Conservation (phyloP, 169 alveolate species). For the Eimeria maxima region DNA sequence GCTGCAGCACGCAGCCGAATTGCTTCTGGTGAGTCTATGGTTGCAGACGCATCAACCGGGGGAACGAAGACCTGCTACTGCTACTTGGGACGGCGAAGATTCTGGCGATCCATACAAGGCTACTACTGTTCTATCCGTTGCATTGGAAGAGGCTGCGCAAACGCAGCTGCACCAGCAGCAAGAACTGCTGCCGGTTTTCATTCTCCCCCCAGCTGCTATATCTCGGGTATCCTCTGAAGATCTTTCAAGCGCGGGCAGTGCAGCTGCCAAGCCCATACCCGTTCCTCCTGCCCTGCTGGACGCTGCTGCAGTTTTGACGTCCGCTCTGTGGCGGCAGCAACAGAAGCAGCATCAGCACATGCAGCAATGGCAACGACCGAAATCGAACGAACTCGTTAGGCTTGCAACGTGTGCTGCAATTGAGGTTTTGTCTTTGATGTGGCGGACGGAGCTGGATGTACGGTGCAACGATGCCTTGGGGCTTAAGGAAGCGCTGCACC, state of each 20-base stretch:
- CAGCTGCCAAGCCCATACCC: not conserved
- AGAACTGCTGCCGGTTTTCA: conserved; percentile 34
- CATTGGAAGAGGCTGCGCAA: conserved; percentile 20
- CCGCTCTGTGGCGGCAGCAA: conserved; percentile 55
- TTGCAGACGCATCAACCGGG: not conserved
- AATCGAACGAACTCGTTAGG: not conserved
- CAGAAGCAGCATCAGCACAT: conserved; percentile 50
- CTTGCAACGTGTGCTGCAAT: conserved; percentile 37
- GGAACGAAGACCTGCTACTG: not conserved
- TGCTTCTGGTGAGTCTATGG: conserved; percentile 30
- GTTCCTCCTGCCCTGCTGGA: conserved; percentile 67
- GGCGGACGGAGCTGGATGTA: conserved; percentile 71
- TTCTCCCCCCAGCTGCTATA: not conserved
- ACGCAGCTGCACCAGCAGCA: conserved; percentile 48
- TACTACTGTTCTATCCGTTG: not conserved
- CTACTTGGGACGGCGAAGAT: not conserved
- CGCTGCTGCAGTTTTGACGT: conserved; percentile 47
- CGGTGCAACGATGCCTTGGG: conserved; percentile 73
- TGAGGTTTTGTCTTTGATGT: conserved; percentile 43
- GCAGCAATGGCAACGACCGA: not conserved
- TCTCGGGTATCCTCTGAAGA: not conserved
- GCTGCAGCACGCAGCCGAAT: conserved; percentile 31
- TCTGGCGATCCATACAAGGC: not conserved
- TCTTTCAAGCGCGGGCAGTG: not conserved
- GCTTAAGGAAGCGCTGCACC: not conserved